phyloP scores from a whole-genome alignment of 192 early-diverging fungal genomes.

The Pilaira anomala region DNA sequence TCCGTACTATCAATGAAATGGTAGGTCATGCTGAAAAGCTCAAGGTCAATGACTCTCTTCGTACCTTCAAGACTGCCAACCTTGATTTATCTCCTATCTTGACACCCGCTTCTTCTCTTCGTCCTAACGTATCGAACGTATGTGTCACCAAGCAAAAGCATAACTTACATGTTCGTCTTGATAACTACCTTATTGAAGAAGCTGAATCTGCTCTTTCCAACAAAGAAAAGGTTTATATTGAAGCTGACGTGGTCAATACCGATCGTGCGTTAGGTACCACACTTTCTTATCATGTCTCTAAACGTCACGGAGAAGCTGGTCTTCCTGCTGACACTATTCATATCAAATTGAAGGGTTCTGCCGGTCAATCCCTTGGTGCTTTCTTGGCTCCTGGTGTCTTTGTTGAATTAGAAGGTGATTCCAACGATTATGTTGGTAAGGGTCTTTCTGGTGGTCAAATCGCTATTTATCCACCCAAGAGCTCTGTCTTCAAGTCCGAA shows the following conservation, averaged over 20 bases:
- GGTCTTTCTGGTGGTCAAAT: constrained; percentile 93
- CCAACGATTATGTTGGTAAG: constrained; percentile 99
- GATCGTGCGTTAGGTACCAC: constrained; percentile 95
- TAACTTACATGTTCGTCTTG: constrained; percentile 79
- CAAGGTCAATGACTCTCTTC: constrained; percentile 68
- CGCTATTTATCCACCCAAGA: constrained; percentile 87
- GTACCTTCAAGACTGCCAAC: constrained; percentile 82
- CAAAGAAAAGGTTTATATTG: constrained; percentile 55
- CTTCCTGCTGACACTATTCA: constrained; percentile 87
- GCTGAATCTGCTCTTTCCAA: constrained; percentile 67
- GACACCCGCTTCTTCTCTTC: constrained; percentile 81
- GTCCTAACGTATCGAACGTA: constrained; percentile 87
- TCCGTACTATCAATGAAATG: constrained; percentile 94
- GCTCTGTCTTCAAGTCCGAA: constrained; percentile 72
- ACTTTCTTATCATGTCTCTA: constrained; percentile 88
- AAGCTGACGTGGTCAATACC: constrained; percentile 82
- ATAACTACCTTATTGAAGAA: constrained; percentile 85
- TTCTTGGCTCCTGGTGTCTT: constrained; percentile 89
- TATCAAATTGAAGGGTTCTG: constrained; percentile 83
- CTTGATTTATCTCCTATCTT: constrained; percentile 87
- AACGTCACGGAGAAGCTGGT: constrained; percentile 70
- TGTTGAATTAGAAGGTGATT: constrained; percentile 93
- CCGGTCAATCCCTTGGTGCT: constrained; percentile 95
- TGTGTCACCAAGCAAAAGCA: constrained; percentile 88
- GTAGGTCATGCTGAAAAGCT: constrained; percentile 92